A percentile compares a stretch with the other conserved stretches of the same genome.
phyloP scores from a whole-genome alignment of 2,329 filamentous ascomycete genomes.

The Cercospora zeae-maydis region DNA sequence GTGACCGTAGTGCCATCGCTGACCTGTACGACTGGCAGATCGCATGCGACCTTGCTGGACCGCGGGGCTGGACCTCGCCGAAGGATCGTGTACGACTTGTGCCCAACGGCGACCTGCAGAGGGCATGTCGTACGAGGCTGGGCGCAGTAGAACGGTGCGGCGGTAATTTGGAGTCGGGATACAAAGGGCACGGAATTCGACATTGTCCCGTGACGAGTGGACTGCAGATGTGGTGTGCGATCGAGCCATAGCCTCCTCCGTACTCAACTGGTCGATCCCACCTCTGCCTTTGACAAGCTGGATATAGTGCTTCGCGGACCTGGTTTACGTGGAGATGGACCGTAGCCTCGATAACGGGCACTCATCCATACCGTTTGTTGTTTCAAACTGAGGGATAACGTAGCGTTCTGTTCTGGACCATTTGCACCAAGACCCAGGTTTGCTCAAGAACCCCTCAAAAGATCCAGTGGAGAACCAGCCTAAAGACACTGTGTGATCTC shows the following conservation, averaged over 20 bases:
- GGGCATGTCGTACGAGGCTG: neutral
- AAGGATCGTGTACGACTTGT: constrained; percentile 6
- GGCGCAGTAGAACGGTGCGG: neutral
- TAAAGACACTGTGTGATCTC: neutral
- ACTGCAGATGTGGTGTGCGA: neutral
- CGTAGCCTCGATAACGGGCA: neutral
- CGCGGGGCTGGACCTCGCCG: neutral
- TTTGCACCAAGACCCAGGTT: neutral
- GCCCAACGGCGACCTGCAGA: neutral
- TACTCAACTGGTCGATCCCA: neutral
- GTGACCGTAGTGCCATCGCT: neutral
- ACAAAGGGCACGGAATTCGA: neutral
- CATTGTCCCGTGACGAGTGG: neutral
- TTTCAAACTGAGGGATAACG: neutral
- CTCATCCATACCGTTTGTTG: neutral
- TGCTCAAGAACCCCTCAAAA: neutral
- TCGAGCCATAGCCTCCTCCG: neutral
- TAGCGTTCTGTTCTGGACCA: neutral
- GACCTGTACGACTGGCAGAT: constrained; percentile 10
- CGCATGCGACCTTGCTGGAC: neutral
- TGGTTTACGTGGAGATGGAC: neutral
- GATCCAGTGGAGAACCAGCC: neutral
- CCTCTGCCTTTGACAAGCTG: neutral
- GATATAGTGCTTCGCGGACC: neutral
- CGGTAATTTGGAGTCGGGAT: neutral